Conservation (phyloP, 169 alveolate species). For the Cryptosporidium canis region DNA sequence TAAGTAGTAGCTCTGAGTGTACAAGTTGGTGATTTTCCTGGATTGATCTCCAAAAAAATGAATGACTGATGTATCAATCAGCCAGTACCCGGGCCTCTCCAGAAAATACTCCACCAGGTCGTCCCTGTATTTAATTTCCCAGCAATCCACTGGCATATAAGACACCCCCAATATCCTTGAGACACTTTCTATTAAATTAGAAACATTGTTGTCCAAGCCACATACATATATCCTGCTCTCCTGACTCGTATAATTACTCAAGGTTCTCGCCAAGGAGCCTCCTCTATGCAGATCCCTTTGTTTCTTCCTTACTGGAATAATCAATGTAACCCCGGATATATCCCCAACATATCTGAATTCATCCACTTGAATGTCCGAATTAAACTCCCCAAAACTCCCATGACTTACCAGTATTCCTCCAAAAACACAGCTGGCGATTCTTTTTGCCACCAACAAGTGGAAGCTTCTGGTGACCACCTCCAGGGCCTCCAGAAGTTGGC, state of each 20-base stretch:
- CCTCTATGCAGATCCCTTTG: neutral
- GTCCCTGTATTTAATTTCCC: slow-evolving; percentile 6
- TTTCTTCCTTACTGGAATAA: slow-evolving; percentile 26
- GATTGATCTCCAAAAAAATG: neutral
- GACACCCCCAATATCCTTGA: neutral
- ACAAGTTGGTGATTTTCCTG: neutral
- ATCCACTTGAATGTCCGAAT: neutral
- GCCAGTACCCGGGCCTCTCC: slow-evolving; percentile 30
- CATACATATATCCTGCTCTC: neutral
- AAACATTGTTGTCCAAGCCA: slow-evolving; percentile 16
- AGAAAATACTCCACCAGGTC: neutral
- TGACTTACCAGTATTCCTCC: slow-evolving; percentile 32
- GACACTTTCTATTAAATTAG: neutral
- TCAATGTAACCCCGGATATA: slow-evolving; percentile 13
- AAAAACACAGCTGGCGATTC: slow-evolving; percentile 27
- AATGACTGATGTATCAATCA: slow-evolving; percentile 9
- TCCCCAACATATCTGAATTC: neutral
- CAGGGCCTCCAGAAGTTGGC: neutral
- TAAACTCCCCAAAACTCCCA: neutral
- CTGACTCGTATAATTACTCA: neutral
- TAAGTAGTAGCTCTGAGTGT: neutral
- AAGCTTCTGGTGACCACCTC: slow-evolving; percentile 4
- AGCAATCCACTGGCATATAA: neutral
- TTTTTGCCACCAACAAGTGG: slow-evolving; percentile 16
- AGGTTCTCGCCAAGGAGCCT: neutral